phyloP scores from a whole-genome alignment of 2,329 filamentous ascomycete genomes.

The Trichoderma sp. region DNA sequence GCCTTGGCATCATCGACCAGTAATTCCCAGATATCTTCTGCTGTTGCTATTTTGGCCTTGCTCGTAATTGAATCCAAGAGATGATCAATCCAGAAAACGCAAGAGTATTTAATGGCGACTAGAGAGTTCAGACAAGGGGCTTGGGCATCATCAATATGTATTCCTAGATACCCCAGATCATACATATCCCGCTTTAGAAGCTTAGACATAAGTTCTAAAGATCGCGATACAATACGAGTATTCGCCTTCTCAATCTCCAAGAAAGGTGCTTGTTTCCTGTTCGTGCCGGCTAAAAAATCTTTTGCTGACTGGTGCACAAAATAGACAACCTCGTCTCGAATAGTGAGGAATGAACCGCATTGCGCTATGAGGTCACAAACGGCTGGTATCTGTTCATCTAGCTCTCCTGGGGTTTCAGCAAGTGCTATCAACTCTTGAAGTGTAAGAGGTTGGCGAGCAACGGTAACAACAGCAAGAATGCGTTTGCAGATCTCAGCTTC shows the following conservation, averaged over 20 bases:
- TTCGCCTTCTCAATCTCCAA: not conserved
- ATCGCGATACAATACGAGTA: not conserved
- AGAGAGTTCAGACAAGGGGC: not conserved
- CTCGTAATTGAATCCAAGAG: not conserved
- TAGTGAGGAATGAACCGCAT: constrained; percentile 44
- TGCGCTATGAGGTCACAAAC: constrained; percentile 33
- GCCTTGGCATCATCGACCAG: not conserved
- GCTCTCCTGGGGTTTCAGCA: not conserved
- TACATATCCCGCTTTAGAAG: not conserved
- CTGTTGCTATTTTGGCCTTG: too few species aligned
- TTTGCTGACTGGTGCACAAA: constrained; percentile 48
- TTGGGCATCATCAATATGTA: not conserved
- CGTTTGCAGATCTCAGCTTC: constrained; percentile 32
- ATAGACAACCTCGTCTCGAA: constrained; percentile 34
- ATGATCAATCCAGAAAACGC: not conserved
- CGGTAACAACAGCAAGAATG: constrained; percentile 36
- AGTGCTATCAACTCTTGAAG: constrained; percentile 32
- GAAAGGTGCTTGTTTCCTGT: constrained; percentile 36
- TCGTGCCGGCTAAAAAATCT: constrained; percentile 39
- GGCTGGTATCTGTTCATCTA: constrained; percentile 16
- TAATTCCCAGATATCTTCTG: not conserved
- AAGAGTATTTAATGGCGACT: not conserved
- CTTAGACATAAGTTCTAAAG: not conserved
- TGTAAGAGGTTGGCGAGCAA: constrained; percentile 39
- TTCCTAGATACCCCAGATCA: not conserved